Evolutionary conservation across 768 basidiomycete species (phyloP).

Genomic region (Hericium alpestre): DNA sequence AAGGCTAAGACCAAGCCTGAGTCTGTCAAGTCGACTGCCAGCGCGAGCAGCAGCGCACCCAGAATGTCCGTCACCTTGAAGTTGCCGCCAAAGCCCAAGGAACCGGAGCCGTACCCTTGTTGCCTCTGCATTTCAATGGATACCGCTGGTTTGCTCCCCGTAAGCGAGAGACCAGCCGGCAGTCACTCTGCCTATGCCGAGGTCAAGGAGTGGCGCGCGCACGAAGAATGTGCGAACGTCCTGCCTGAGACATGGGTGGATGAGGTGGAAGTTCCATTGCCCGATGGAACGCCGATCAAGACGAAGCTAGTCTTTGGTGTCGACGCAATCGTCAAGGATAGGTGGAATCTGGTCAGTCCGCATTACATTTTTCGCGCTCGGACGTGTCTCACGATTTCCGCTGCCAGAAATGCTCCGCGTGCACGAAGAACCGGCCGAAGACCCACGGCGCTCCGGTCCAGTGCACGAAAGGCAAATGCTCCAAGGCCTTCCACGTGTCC

Average conservation of each 20-base stretch:
- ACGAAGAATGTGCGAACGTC: conserved; percentile 68
- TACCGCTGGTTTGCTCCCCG: conserved; percentile 46
- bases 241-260: conserved; percentile 93
- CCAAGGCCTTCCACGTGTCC: conserved; percentile 86
- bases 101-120: conserved; percentile 50
- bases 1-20: conserved; percentile 25
- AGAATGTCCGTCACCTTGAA: conserved; percentile 55
- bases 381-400: not conserved
- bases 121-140: conserved; percentile 54
- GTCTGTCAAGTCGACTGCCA: conserved; percentile 1
- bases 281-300: conserved; percentile 24
- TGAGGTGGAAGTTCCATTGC: conserved; percentile 33
- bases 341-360: conserved; percentile 79
- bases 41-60: conserved; percentile 8
- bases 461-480: conserved; percentile 89
- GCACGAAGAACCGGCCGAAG: conserved; percentile 56
- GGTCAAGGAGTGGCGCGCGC: conserved; percentile 55
- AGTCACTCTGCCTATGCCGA: conserved; percentile 8
- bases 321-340: conserved; percentile 77
- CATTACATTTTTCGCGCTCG: not conserved
- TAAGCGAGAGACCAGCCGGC: conserved; percentile 50
- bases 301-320: conserved; percentile 70
- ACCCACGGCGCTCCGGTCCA: conserved; percentile 78
- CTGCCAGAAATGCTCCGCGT: conserved; percentile 82
- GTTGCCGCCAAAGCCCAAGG: conserved; percentile 50